Evolutionary conservation across 768 basidiomycete species (phyloP).

Genomic region (Lepiota subincarnata): DNA sequence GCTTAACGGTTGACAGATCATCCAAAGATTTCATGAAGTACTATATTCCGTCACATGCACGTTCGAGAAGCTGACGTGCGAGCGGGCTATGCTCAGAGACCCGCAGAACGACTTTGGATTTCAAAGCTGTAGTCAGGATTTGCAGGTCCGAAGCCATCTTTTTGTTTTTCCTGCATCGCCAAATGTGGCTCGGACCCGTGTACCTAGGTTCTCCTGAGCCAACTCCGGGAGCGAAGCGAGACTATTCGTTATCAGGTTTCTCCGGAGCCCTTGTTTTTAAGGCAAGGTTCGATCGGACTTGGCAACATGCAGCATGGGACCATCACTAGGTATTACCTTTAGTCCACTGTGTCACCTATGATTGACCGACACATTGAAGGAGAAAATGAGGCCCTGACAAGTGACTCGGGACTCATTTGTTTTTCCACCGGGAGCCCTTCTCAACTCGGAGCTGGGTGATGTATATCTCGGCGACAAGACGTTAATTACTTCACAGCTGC

Average conservation of each 20-base stretch:
- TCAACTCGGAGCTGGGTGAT: slow-evolving; percentile 6
- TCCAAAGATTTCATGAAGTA: neutral
- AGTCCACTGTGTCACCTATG: neutral
- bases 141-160: neutral
- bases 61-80: neutral
- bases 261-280: neutral
- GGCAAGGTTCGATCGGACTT: too few relatives aligned
- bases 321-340: neutral
- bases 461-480: neutral
- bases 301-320: neutral
- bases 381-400: neutral
- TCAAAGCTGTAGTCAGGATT: too few relatives aligned
- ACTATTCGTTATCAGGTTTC: too few relatives aligned
- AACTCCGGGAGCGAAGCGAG: too few relatives aligned
- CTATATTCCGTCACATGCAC: neutral
- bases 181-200: neutral
- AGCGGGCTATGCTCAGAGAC: neutral
- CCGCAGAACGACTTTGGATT: neutral
- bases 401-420: slow-evolving; percentile 9
- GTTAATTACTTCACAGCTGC: too few relatives aligned
- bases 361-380: too few relatives aligned
- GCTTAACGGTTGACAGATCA: neutral
- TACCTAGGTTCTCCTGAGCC: neutral
- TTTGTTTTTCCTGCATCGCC: neutral
- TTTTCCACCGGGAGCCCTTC: neutral